Conservation (phyloP, 106 monocot species). For the Dioscorea zingiberensis region DNA sequence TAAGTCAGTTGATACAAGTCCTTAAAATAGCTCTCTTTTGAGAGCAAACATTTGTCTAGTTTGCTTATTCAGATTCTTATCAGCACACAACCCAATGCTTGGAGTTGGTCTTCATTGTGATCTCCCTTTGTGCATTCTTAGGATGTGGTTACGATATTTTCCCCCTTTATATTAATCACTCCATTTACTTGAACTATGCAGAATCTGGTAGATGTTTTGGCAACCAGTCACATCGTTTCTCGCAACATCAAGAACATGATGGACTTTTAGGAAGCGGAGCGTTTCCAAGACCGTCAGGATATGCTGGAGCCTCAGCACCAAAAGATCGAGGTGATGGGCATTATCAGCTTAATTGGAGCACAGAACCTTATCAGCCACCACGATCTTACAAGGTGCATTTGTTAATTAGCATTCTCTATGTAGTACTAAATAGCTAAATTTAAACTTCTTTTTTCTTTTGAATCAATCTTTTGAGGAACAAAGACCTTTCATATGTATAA, state of each 20-base stretch:
- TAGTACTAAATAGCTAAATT: too few species aligned
- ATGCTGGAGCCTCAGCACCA: constrained; percentile 25
- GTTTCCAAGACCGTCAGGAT: constrained; percentile 60
- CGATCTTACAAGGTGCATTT: constrained; percentile 65
- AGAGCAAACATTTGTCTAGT: too few species aligned
- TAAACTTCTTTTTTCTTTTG: too few species aligned
- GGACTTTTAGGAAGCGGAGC: constrained; percentile 87
- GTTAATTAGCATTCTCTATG: neutral
- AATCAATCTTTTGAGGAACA: too few species aligned
- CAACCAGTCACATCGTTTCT: constrained; percentile 38
- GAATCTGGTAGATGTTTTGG: constrained; percentile 49
- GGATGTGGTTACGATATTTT: too few species aligned
- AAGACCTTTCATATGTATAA: too few species aligned
- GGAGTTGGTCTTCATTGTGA: too few species aligned
- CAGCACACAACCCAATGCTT: too few species aligned
- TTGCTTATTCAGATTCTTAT: too few species aligned
- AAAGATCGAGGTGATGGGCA: constrained; percentile 37
- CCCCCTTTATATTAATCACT: neutral
- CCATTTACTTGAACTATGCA: constrained; percentile 4
- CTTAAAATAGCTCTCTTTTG: too few species aligned
- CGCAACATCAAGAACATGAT: constrained; percentile 75
- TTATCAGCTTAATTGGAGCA: constrained; percentile 56
- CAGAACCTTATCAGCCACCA: constrained; percentile 94
- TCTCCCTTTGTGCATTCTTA: too few species aligned
- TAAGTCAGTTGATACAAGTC: too few species aligned